These are phyloP conservation scores for Litchi chinensis DNA, from an alignment of 345 rosid genomes.

Conservation along the genomic window DNA sequence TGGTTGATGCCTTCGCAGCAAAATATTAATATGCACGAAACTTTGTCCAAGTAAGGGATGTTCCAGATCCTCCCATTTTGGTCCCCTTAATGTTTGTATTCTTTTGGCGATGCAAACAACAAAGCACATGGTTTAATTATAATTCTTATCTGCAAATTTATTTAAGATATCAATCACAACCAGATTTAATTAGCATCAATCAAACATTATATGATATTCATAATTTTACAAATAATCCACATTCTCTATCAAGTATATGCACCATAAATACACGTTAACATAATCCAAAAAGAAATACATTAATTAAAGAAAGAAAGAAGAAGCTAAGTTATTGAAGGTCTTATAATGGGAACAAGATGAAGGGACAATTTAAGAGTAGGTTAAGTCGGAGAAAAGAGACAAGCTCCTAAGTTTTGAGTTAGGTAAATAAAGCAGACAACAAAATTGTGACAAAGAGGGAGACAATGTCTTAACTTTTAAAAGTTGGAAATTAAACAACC, in stretches of 20 bases:
- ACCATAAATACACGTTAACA: background rate
- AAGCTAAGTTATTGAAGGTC: background rate
- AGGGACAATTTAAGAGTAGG: slow-evolving; percentile 2
- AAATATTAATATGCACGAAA: too few relatives aligned
- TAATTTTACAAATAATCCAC: too few relatives aligned
- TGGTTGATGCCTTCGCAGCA: too few relatives aligned
- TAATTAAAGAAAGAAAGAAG: background rate
- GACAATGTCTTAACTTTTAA: background rate
- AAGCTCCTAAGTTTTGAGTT: background rate
- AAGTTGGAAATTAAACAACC: background rate
- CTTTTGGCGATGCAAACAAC: background rate
- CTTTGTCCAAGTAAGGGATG: background rate
- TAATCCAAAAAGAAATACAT: background rate
- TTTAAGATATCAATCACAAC: too few relatives aligned
- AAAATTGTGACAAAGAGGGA: background rate
- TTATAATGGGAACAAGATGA: background rate
- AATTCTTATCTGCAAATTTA: too few relatives aligned
- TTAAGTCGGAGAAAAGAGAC: slow-evolving; percentile 5
- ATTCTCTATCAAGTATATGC: too few relatives aligned
- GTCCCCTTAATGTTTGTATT: background rate
- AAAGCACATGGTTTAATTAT: too few relatives aligned
- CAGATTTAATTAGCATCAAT: background rate
- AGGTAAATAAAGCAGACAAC: slow-evolving; percentile 12
- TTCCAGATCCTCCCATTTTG: background rate
- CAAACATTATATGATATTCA: background rate